Percentiles rank a stretch among this genome's conserved stretches.
These are phyloP conservation scores for Silene conica DNA, from an alignment of 148 eudicot species.

Conservation along the genomic window DNA sequence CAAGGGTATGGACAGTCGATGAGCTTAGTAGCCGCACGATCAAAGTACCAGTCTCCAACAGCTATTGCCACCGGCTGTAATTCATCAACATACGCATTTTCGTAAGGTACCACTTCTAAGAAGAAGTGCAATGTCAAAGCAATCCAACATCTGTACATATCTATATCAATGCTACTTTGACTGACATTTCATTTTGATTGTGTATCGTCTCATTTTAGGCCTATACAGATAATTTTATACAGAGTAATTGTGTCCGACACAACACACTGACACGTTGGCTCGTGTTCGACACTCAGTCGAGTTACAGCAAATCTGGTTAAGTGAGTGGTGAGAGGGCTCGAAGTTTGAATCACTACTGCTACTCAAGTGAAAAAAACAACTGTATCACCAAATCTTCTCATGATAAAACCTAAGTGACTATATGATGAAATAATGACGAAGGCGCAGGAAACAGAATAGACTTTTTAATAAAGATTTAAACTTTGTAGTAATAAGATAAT, in stretches of 20 bases:
- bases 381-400: background rate
- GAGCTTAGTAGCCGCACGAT: slow-evolving; percentile 42
- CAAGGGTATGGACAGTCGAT: slow-evolving; percentile 89
- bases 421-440: background rate
- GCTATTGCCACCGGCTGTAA: slow-evolving; percentile 54
- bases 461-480: no score
- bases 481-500: background rate
- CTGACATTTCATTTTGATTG: background rate
- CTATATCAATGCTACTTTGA: background rate
- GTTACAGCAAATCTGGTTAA: no score
- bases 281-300: no score
- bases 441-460: background rate
- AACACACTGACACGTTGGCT: no score
- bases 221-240: no score
- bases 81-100: background rate
- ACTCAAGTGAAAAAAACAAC: no score
- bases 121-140: background rate
- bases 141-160: no score
- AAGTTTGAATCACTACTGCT: no score
- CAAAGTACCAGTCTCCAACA: slow-evolving; percentile 89
- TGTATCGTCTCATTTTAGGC: background rate
- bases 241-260: no score
- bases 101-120: background rate
- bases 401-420: background rate
- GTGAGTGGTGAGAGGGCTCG: no score